Evolutionary conservation across 805 yeast species (phyloP).

Genomic region (Kazachstania africana): DNA sequence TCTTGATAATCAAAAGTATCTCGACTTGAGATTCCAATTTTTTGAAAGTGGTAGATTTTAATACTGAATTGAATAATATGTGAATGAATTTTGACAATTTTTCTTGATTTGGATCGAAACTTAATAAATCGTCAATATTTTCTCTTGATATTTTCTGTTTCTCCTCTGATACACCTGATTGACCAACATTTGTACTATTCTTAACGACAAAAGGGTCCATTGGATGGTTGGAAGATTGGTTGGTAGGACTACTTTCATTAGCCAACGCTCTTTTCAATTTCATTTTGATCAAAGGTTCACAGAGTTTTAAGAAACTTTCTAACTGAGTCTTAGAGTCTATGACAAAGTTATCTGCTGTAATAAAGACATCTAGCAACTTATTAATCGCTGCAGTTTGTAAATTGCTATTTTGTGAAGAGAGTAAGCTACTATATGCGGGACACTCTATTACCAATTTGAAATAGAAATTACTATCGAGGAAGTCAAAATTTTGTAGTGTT

Average conservation of each 20-base stretch:
- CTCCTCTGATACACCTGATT: no score
- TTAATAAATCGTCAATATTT: background rate
- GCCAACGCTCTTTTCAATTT: no score
- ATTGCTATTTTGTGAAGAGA: no score
- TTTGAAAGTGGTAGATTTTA: constrained; percentile 2
- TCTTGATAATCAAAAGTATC: constrained; percentile 30
- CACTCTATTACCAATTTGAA: constrained; percentile 15
- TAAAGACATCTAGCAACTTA: no score
- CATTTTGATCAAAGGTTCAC: constrained; percentile 18
- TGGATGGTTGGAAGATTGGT: no score
- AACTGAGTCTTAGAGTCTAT: constrained; percentile 14
- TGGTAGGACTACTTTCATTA: no score
- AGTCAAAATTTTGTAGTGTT: constrained; percentile 6
- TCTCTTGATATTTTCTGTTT: background rate
- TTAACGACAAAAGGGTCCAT: no score
- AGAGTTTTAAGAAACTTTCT: constrained; percentile 12
- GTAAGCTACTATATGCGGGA: constrained; percentile 12
- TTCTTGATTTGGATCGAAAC: constrained; percentile 33
- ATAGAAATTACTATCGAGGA: constrained; percentile 4
- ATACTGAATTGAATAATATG: constrained; percentile 33
- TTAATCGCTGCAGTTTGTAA: no score
- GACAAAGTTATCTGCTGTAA: constrained; percentile 45
- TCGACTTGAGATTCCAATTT: constrained; percentile 15
- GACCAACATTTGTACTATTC: no score
- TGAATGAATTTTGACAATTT: constrained; percentile 60